Percentiles rank a stretch among this genome's conserved stretches.
Evolutionary conservation across 495 filamentous ascomycete species (phyloP).

Genomic region (Talaromyces adpressus): DNA sequence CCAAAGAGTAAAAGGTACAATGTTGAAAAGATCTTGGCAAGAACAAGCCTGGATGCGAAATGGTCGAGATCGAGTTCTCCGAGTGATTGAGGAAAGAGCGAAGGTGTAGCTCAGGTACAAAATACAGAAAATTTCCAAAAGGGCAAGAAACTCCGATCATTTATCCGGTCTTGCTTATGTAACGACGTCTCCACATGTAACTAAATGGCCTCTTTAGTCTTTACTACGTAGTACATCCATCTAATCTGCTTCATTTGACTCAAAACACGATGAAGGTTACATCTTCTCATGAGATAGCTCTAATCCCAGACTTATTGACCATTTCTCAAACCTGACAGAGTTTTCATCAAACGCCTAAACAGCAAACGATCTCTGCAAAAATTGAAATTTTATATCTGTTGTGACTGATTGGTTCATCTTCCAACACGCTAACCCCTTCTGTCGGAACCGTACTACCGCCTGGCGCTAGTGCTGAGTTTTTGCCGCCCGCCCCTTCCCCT

Average conservation of each 20-base stretch:
- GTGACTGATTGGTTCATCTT: background rate
- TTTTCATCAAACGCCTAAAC: background rate
- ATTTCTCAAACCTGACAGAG: background rate
- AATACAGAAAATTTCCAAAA: constrained; percentile 5
- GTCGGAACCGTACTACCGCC: background rate
- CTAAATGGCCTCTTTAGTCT: too few relatives aligned
- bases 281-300: background rate
- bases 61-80: background rate
- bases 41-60: background rate
- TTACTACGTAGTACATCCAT: background rate
- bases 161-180: background rate
- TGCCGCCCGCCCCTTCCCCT: constrained; percentile 2
- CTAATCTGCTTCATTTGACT: background rate
- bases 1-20: background rate
- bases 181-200: background rate
- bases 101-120: background rate
- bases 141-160: background rate
- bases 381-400: background rate
- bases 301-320: too few relatives aligned
- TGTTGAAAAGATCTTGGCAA: background rate
- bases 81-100: background rate
- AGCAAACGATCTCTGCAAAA: background rate
- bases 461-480: background rate
- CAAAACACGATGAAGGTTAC: background rate
- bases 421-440: background rate